These are phyloP conservation scores for Dictyostelium purpureum DNA, from an alignment of 78 protist genomes.

Conservation along the genomic window DNA sequence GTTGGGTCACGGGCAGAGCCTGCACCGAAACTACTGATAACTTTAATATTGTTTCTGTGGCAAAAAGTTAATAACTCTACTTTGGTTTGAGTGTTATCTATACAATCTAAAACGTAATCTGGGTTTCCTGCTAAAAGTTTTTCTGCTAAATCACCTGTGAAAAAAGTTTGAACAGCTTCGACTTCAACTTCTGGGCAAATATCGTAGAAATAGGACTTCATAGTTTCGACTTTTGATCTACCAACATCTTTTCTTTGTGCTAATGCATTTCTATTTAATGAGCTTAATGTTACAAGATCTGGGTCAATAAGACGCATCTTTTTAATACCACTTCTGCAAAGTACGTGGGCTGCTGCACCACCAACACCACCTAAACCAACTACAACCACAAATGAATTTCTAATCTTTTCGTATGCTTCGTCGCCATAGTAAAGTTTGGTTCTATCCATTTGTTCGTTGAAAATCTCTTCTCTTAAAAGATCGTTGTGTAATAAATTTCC, in stretches of 20 bases:
- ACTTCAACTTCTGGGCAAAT: constrained; percentile 71
- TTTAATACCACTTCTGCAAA: constrained; percentile 84
- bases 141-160: constrained; percentile 44
- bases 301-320: constrained; percentile 81
- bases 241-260: constrained; percentile 85
- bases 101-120: constrained; percentile 80
- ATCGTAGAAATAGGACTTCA: constrained; percentile 6
- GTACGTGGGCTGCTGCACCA: constrained; percentile 55
- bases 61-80: constrained; percentile 78
- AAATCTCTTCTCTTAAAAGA: constrained; percentile 33
- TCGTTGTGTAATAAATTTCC: no score
- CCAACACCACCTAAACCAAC: constrained; percentile 88
- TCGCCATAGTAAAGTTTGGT: constrained; percentile 78
- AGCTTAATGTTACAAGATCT: constrained; percentile 83
- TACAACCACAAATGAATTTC: constrained; percentile 70
- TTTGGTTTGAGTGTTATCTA: constrained; percentile 82
- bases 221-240: constrained; percentile 67
- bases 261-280: constrained; percentile 84
- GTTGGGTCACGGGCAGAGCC: constrained; percentile 82
- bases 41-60: constrained; percentile 4
- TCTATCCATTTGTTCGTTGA: constrained; percentile 73
- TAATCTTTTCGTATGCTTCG: constrained; percentile 37
- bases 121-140: constrained; percentile 62
- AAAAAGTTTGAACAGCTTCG: constrained; percentile 49
- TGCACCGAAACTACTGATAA: constrained; percentile 86